Evolutionary conservation across 2,329 filamentous ascomycete genomes (phyloP).

Genomic region (Verticillium nonalfalfae): DNA sequence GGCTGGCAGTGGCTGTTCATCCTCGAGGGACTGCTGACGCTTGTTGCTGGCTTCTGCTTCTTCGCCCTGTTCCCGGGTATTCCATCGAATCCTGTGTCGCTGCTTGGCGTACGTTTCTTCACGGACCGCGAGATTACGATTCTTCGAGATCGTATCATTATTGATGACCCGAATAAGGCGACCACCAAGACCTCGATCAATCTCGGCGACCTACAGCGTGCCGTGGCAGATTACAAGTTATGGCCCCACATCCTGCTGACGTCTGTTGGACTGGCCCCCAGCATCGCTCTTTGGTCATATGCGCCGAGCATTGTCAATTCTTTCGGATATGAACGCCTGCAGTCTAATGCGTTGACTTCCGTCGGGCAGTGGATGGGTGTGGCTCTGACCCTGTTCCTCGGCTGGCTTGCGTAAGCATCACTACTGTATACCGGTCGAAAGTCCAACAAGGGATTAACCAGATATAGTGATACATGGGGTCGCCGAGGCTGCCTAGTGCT

Average conservation of each 20-base stretch:
- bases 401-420: conserved; percentile 3
- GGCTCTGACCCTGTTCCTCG: neutral
- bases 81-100: neutral
- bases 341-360: neutral
- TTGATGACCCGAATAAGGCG: neutral
- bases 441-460: neutral
- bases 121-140: neutral
- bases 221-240: conserved; percentile 16
- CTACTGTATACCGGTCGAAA: neutral
- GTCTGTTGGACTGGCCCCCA: neutral
- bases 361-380: neutral
- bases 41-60: neutral
- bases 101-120: neutral
- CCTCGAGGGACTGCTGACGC: conserved; percentile 17
- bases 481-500: conserved; percentile 10
- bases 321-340: neutral
- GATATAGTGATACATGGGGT: conserved; percentile 8
- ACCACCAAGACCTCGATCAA: conserved; percentile 16
- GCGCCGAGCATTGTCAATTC: neutral
- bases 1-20: conserved; percentile 11
- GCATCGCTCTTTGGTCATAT: neutral
- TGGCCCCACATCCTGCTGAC: neutral
- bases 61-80: neutral
- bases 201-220: conserved; percentile 23
- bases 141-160: neutral